Percentiles rank a stretch among this genome's conserved stretches.
Evolutionary conservation across 805 yeast genomes (phyloP).

Genomic region (Ogataea sp.): DNA sequence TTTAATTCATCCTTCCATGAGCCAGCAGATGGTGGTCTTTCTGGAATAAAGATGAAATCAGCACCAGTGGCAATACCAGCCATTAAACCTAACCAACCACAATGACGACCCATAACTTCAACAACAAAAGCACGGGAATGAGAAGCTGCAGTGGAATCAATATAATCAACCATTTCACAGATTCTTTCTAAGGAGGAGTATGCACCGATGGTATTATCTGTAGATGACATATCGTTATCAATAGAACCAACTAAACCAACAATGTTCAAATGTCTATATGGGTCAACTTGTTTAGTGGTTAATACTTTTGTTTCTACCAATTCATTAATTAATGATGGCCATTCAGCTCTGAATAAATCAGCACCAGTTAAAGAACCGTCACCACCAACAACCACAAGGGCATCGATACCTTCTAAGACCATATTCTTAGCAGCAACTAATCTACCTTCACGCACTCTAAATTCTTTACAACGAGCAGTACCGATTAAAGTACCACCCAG

Average conservation of each 20-base stretch:
- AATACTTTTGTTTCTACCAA: slow-evolving; percentile 38
- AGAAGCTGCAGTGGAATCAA: slow-evolving; percentile 77
- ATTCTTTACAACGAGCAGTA: slow-evolving; percentile 66
- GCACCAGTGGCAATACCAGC: slow-evolving; percentile 78
- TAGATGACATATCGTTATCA: slow-evolving; percentile 79
- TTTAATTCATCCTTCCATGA: slow-evolving; percentile 66
- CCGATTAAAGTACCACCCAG: slow-evolving; percentile 76
- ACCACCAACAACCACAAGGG: slow-evolving; percentile 75
- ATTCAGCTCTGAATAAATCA: slow-evolving; percentile 65
- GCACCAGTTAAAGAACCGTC: slow-evolving; percentile 83
- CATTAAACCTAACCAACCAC: slow-evolving; percentile 83
- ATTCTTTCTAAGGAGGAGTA: slow-evolving; percentile 72
- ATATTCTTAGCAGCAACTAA: slow-evolving; percentile 55
- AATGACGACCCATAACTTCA: slow-evolving; percentile 86
- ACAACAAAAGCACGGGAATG: slow-evolving; percentile 80
- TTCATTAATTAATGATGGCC: slow-evolving; percentile 66
- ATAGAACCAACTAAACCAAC: slow-evolving; percentile 79
- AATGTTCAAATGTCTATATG: slow-evolving; percentile 51
- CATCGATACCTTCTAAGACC: slow-evolving; percentile 67
- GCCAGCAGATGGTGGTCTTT: slow-evolving; percentile 55
- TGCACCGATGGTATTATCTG: slow-evolving; percentile 78
- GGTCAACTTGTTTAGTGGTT: slow-evolving; percentile 35
- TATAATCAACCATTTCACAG: slow-evolving; percentile 68
- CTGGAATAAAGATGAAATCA: slow-evolving; percentile 75
- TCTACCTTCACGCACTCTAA: slow-evolving; percentile 60